Conservation (phyloP, 306 rosid species). For the Castanopsis chinensis region DNA sequence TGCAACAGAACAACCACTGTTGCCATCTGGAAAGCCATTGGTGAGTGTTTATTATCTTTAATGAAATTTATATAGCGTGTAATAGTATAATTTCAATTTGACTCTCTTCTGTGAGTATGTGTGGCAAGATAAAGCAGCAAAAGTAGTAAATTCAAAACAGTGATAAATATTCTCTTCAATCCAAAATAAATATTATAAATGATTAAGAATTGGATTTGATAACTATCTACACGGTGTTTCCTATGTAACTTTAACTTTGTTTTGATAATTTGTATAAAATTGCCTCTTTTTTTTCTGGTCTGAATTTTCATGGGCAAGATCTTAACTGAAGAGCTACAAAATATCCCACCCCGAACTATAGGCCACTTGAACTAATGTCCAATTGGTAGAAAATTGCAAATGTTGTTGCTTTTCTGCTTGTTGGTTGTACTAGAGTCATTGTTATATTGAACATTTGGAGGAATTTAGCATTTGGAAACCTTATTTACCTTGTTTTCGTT, state of each 20-base stretch:
- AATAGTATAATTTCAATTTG: neutral
- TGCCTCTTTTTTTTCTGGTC: neutral
- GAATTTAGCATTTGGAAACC: no score
- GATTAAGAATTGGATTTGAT: neutral
- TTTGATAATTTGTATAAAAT: neutral
- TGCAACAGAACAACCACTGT: slow-evolving; percentile 29
- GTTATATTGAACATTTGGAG: no score
- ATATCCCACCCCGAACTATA: no score
- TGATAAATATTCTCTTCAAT: neutral
- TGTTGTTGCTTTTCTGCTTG: no score
- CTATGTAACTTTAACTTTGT: neutral
- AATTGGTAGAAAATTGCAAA: no score
- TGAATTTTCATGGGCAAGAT: no score
- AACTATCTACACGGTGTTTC: neutral
- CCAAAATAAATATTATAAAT: no score
- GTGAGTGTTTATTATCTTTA: slow-evolving; percentile 41
- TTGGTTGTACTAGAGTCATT: no score
- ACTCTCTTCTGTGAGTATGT: neutral
- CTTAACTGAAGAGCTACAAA: no score
- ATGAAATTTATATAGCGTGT: neutral
- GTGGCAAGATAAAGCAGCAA: neutral
- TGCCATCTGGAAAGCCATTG: slow-evolving; percentile 87
- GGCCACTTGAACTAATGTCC: no score
- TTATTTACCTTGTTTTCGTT: no score
- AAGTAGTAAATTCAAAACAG: neutral